Evolutionary conservation across 495 filamentous ascomycete genomes (phyloP), one percentile per base, ranked within the genome.

Genomic region (Penicillium dipodomyicola): DNA sequence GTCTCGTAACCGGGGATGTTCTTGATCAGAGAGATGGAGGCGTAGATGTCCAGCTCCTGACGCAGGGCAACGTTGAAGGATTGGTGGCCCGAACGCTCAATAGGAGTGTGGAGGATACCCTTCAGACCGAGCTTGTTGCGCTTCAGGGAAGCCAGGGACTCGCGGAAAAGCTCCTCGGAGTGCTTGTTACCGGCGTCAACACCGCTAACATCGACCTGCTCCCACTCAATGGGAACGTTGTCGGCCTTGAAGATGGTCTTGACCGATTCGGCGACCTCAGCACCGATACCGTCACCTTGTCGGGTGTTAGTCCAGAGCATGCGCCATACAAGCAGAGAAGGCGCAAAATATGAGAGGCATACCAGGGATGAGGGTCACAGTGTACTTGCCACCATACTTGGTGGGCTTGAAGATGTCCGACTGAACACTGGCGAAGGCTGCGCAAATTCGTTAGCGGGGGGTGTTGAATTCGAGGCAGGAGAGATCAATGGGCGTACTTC

Each of bases 181-280:
- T 95, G 88, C 72, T 90, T 90, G 70, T 86, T 81, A 54, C 92
- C 89, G 29, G 87, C 86, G 68, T 92, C 90, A 30, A 97, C 84
- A 75, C 94, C 94, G 35, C 90, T 93, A 20, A 96, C 92, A 68
- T 97, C 93, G 58, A 98, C 84, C 77, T 97, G 95, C 74, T 98
- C 94, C 94, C 94, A 98, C 71, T 95, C 91, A 56, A 98, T 87
- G 61, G 94, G 94, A 43, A 98, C 95, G 72, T 96, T 97, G 80
- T 97, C 93, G 68, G 92, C 92, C 84, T 97, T 98, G 86, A 97
- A 98, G 72, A 98, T 88, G 46, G 92, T 94, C 84, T 96, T 96
- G 61, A 98, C 92, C 45, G 91, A 93, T 76, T 97, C 94, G 58
- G 94, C 91, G 55, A 97, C 92, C 76, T 98, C 94, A 70, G 91